Conservation (phyloP, 306 rosid species). For the Corylus heterophylla region DNA sequence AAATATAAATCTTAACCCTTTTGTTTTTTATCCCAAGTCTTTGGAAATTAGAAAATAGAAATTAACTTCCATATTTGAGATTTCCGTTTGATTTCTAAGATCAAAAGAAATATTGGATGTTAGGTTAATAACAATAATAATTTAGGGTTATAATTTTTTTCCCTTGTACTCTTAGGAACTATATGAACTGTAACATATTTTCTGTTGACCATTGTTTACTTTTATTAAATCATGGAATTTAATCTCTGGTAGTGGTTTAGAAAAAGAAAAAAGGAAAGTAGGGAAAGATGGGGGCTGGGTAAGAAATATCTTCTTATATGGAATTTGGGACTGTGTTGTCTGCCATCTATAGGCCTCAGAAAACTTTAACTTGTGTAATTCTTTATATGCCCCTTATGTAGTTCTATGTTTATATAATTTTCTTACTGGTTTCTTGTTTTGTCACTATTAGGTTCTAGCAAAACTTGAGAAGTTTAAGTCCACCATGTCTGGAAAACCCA, state of each 20-base stretch:
- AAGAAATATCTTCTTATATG: background rate
- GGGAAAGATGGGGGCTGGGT: background rate
- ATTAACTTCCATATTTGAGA: background rate
- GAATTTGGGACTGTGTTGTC: conserved; percentile 13
- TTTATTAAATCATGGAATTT: background rate
- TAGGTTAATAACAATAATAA: background rate
- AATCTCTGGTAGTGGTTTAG: background rate
- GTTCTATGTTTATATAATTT: background rate
- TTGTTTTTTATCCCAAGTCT: background rate
- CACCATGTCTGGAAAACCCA: conserved; percentile 39
- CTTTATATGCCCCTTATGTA: background rate
- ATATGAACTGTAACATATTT: background rate
- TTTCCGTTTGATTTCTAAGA: background rate
- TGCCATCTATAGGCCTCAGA: background rate
- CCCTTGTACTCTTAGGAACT: background rate
- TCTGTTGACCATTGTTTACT: background rate
- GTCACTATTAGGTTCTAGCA: conserved; percentile 60
- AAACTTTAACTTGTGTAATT: background rate
- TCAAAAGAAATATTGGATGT: background rate
- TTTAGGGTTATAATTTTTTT: background rate
- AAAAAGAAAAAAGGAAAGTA: background rate
- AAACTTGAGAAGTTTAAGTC: conserved; percentile 75
- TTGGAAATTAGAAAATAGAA: background rate
- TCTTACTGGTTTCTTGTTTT: background rate
- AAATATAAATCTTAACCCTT: background rate